A percentile compares a stretch with the other conserved stretches of the same genome.
These are phyloP conservation scores for Scutellaria barbata DNA, from an alignment of 257 asterid genomes.

Conservation along the genomic window DNA sequence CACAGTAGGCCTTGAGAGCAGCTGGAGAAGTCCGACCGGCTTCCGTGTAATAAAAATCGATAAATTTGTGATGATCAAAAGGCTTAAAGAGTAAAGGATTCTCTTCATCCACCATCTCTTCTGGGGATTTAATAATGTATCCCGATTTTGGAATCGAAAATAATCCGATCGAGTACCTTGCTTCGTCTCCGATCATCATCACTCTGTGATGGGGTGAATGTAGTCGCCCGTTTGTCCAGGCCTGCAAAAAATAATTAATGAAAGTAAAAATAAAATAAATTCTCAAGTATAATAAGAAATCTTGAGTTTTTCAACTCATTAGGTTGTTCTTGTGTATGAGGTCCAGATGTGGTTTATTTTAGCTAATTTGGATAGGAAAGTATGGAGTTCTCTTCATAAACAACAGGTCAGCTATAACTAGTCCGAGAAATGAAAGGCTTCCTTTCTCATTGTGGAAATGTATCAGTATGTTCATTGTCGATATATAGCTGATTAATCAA, in stretches of 20 bases:
- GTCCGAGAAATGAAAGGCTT: too few species aligned
- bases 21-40: constrained; percentile 42
- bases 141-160: constrained; percentile 43
- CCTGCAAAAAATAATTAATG: constrained; percentile 39
- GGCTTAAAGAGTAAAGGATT: constrained; percentile 62
- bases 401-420: too few species aligned
- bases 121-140: constrained; percentile 47
- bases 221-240: constrained; percentile 68
- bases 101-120: constrained; percentile 55
- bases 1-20: constrained; percentile 55
- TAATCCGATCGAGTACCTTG: constrained; percentile 53
- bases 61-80: constrained; percentile 50
- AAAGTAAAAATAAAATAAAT: too few species aligned
- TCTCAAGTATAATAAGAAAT: background rate
- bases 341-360: too few species aligned
- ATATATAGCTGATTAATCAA: too few species aligned
- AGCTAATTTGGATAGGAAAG: too few species aligned
- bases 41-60: constrained; percentile 45
- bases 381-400: too few species aligned
- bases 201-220: constrained; percentile 55
- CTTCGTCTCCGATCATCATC: constrained; percentile 50
- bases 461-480: too few species aligned
- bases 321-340: background rate
- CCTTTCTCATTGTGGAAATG: too few species aligned
- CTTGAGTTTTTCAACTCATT: background rate